Evolutionary conservation across 2,329 filamentous ascomycete species (phyloP).

Genomic region (Alternaria panax): DNA sequence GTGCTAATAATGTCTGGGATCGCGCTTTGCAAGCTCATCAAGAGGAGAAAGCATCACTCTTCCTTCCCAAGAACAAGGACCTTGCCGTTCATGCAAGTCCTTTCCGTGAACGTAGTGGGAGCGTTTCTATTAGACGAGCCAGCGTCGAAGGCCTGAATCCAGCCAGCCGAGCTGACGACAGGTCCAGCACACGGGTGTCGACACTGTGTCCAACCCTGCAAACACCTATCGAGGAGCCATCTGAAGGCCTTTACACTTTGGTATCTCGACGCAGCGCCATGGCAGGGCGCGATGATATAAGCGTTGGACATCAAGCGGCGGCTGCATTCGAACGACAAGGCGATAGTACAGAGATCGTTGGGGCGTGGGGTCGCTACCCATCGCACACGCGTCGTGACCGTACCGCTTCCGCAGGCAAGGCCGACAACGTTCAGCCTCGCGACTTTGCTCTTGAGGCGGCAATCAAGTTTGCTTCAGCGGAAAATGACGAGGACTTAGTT

Average conservation of each 20-base stretch:
- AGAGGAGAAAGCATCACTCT: constrained; percentile 45
- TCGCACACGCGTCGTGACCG: constrained; percentile 55
- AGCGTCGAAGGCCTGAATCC: constrained; percentile 11
- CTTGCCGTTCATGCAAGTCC: constrained; percentile 36
- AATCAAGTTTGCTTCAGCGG: constrained; percentile 32
- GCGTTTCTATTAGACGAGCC: constrained; percentile 19
- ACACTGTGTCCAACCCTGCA: constrained; percentile 11
- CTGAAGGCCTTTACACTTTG: neutral
- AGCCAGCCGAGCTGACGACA: constrained; percentile 6
- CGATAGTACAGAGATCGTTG: constrained; percentile 35
- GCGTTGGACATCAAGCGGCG: constrained; percentile 19
- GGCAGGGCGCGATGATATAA: constrained; percentile 12
- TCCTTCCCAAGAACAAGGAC: constrained; percentile 42
- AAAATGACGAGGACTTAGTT: constrained; percentile 33
- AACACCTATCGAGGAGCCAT: neutral
- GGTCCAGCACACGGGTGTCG: constrained; percentile 13
- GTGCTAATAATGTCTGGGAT: constrained; percentile 44
- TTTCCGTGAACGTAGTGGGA: constrained; percentile 45
- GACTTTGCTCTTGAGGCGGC: constrained; percentile 54
- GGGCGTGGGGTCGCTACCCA: constrained; percentile 57
- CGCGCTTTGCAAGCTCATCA: constrained; percentile 47
- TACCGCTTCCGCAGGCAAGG: constrained; percentile 48
- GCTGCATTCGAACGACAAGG: constrained; percentile 37
- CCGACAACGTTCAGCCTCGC: constrained; percentile 50
- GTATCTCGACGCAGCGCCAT: constrained; percentile 33